Percentiles rank a stretch among this genome's conserved stretches.
These are phyloP conservation scores for Orbilia oligospora DNA, from an alignment of 2,329 filamentous ascomycete genomes.

Conservation along the genomic window DNA sequence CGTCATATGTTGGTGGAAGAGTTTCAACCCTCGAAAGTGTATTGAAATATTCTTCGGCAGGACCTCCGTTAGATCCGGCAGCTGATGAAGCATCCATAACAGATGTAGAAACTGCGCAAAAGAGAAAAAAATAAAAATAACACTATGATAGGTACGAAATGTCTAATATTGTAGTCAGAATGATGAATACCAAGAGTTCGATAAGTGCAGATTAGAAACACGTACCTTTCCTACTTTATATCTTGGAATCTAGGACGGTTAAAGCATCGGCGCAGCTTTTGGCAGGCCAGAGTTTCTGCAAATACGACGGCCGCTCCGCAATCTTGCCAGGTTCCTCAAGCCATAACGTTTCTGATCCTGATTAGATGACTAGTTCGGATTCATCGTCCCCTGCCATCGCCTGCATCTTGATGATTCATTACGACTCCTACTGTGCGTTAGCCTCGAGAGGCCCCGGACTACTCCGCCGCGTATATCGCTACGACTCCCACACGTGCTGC, in stretches of 20 bases:
- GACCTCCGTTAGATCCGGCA: slow-evolving; percentile 22
- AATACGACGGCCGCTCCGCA: slow-evolving; percentile 2
- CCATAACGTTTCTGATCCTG: slow-evolving; percentile 39
- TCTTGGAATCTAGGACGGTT: neutral
- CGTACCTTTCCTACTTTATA: slow-evolving; percentile 30
- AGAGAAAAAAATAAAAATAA: neutral
- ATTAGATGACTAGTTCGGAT: slow-evolving; percentile 22
- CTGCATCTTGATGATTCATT: slow-evolving; percentile 46
- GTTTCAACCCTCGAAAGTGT: slow-evolving; percentile 32
- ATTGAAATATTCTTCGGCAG: neutral
- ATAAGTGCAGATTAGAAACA: slow-evolving; percentile 24
- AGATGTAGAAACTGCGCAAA: neutral
- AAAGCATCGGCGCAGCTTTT: neutral
- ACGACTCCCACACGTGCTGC: slow-evolving; percentile 11
- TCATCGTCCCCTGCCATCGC: slow-evolving; percentile 4
- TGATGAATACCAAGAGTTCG: slow-evolving; percentile 10
- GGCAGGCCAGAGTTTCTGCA: neutral
- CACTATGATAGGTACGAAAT: neutral
- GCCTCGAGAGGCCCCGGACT: neutral
- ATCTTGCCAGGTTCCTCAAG: neutral
- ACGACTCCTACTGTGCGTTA: slow-evolving; percentile 14
- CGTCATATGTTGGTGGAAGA: slow-evolving; percentile 46
- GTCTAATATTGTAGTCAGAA: slow-evolving; percentile 6
- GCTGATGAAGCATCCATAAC: slow-evolving; percentile 15
- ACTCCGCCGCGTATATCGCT: slow-evolving; percentile 19